Base-by-base conservation (phyloP, 306 rosid genomes). In the Casuarina equisetifolia region DNA sequence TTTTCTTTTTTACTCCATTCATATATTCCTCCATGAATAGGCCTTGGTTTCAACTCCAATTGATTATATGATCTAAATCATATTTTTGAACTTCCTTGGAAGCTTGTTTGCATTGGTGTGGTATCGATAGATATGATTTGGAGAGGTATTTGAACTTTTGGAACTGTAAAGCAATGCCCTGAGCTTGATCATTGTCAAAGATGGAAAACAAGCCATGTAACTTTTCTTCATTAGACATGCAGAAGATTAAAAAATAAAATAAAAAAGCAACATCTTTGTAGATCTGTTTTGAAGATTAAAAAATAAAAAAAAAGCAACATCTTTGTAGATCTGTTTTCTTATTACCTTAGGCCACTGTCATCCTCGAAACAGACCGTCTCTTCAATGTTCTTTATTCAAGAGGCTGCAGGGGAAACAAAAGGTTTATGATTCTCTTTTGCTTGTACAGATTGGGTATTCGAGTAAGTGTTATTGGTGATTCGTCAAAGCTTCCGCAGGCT, bases 391-490 rank as follows among this genome's bases (percentile, higher is more conserved):
- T 20, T n/a, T 46, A 39, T 73, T 44, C 7, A 7, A 72, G 13
- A 15, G 3, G 10, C 4, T 9, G 36, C 20, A 20, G 12, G 13
- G 4, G 5, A 42, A 62, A 8, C 38, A 32, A 36, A 19, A 3
- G 38, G 19, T 35, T 46, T 35, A 13, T n/a, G 46, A 61, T 9
- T 17, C 32, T 25, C 32, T 25, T 45, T 50, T 63, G 49, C 71
- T 42, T 42, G 25, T 43, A 55, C 86, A 94, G 96, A 50, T 88
- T 86, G 55, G 93, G 87, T 57, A 75, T 90, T 48, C 70, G 81
- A 82, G 68, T 94, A 74, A 87, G 94, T 0, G 85, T 88, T 7
- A 91, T 94, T 32, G 98, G 97, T 67, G 97, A 94, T 85, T 38
- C 76, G 10, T 81, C 94, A 17, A 86, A 80, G 82, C 89, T 94